Conservation (phyloP, 768 basidiomycete species). For the Agaricus sinodeliciosus region DNA sequence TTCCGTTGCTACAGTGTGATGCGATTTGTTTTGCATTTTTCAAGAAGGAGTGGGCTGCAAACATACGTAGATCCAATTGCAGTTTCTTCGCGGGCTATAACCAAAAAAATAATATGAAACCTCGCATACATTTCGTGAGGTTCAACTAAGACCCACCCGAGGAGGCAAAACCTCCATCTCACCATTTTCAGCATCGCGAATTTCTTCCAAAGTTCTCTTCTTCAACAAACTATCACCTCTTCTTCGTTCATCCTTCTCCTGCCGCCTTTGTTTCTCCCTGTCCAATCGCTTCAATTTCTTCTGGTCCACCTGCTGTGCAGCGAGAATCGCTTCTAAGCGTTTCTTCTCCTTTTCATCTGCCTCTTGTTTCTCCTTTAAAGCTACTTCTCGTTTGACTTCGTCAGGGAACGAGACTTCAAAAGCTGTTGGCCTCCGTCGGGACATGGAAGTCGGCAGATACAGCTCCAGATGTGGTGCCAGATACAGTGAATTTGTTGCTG, state of each 20-base stretch:
- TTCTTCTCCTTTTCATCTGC: conserved; percentile 6
- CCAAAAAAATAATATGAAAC: neutral
- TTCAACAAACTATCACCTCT: neutral
- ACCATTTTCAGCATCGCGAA: neutral
- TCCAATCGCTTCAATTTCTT: conserved; percentile 7
- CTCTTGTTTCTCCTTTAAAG: conserved; percentile 3
- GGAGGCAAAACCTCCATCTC: neutral
- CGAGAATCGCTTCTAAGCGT: neutral
- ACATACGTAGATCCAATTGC: conserved; percentile 10
- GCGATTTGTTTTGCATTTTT: neutral
- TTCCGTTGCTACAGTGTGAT: neutral
- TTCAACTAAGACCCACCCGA: neutral
- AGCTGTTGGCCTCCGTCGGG: conserved; percentile 41
- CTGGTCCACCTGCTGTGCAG: neutral
- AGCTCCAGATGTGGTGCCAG: no score
- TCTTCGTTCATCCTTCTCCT: neutral
- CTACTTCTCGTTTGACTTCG: conserved; percentile 19
- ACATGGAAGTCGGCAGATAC: conserved; percentile 18
- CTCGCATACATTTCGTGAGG: neutral
- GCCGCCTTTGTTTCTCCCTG: neutral
- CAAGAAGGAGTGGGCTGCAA: neutral
- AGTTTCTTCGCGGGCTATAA: conserved; percentile 2
- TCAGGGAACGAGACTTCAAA: conserved; percentile 48
- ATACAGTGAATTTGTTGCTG: no score
- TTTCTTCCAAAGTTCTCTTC: neutral